phyloP scores from a whole-genome alignment of 306 rosid genomes.

The Vigna angularis region DNA sequence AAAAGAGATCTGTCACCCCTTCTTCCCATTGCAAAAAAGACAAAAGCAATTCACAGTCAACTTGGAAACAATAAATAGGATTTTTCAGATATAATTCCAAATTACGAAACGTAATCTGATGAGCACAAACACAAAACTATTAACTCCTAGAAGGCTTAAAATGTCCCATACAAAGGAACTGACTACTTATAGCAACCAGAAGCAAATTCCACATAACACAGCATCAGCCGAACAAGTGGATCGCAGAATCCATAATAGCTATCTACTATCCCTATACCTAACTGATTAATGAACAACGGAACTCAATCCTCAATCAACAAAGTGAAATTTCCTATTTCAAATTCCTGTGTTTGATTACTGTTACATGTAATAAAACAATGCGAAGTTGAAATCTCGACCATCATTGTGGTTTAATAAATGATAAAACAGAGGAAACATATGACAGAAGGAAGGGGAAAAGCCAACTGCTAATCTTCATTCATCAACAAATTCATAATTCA shows the following conservation, averaged over 20 bases:
- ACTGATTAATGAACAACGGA: slow-evolving; percentile 18
- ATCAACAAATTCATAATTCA: slow-evolving; percentile 22
- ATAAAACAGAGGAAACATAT: neutral
- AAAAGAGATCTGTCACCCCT: slow-evolving; percentile 9
- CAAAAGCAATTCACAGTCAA: slow-evolving; percentile 21
- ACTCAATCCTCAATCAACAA: slow-evolving; percentile 23
- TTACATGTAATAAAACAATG: slow-evolving; percentile 12
- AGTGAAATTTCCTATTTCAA: slow-evolving; percentile 18
- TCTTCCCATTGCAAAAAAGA: slow-evolving; percentile 24
- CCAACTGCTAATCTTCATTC: neutral
- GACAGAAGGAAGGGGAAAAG: slow-evolving; percentile 16
- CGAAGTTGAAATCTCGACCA: slow-evolving; percentile 16
- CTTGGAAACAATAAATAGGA: slow-evolving; percentile 18
- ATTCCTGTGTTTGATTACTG: slow-evolving; percentile 27
- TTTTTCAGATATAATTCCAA: slow-evolving; percentile 23
- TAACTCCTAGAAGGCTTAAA: slow-evolving; percentile 16
- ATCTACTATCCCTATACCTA: slow-evolving; percentile 21
- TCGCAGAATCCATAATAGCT: slow-evolving; percentile 24
- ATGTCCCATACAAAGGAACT: slow-evolving; percentile 11
- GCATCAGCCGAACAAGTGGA: slow-evolving; percentile 16
- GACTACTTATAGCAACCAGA: neutral
- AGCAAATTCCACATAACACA: slow-evolving; percentile 21
- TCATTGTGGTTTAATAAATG: neutral
- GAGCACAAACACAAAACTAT: neutral
- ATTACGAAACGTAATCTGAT: slow-evolving; percentile 6